Base-by-base conservation (phyloP, 2,329 filamentous ascomycete genomes). In the Sphaerulina populicola region DNA sequence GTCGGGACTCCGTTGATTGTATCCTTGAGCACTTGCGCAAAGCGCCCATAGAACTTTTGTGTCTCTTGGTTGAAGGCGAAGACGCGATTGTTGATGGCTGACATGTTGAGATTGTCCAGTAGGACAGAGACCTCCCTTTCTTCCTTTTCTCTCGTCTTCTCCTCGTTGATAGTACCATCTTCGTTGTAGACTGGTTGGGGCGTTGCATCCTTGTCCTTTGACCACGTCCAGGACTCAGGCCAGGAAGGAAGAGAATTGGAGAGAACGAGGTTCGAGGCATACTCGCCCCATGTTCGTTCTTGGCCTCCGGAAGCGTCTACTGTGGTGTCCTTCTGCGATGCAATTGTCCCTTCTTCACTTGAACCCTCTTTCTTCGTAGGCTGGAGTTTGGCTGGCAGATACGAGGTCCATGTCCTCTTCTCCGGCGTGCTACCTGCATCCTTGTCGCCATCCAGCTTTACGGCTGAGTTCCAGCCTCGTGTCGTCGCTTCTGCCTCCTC, bases 1-100 rank as follows among this genome's bases (percentile, higher is more conserved):
- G 91, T 96, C 2, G 93, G 93, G 1, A 88, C 93, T 55, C 93
- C 93, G 66, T 89, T 90, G 62, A 93, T 80, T 12, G 96, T 79
- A 66, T 98, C 93, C 66, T 91, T 93, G 64, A 98, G 85, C 31
- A 96, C 83, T 50, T 89, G 76, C 1, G 88, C 94, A 75, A 98
- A 98, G 56, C 83, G 81, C 48, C 82, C 79, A 46, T 95, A 79
- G 29, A 95, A 77, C 57, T 88, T 84, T 55, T 88, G 82, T 0
- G 88, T 91, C 61, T 94, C 89, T 53, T 81, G 79, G n/a, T 86
- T 87, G 51, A 95, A 78, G 10, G 83, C 84, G 68, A 96, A 87
- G 54, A 87, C 87, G 52, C 83, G 84, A 72, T 94, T 93, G 73
- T 94, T 90, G 58, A 85, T 79, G 5, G 87, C 86, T 4, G 85